phyloP scores from a whole-genome alignment of 306 rosid genomes.

The Boehmeria nivea region DNA sequence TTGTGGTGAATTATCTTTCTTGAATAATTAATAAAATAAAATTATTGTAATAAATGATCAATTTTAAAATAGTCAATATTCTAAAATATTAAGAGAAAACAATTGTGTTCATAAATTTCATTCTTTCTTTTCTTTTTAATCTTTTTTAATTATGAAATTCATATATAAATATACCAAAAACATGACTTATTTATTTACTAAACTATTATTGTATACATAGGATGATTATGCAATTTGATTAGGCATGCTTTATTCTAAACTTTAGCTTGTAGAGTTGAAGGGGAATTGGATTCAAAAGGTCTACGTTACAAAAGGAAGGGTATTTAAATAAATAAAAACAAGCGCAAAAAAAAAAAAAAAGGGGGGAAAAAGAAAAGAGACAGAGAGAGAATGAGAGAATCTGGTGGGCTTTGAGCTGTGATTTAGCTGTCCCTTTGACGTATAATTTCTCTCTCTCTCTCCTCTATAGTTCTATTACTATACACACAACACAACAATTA shows the following conservation, averaged over 20 bases:
- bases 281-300: slow-evolving; percentile 16
- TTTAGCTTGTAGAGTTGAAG: slow-evolving; percentile 13
- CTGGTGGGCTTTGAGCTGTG: slow-evolving; percentile 93
- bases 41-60: too few species aligned
- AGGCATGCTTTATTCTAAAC: slow-evolving; percentile 25
- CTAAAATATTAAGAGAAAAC: too few species aligned
- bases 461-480: too few species aligned
- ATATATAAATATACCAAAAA: too few species aligned
- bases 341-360: not conserved
- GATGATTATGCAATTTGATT: not conserved
- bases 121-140: not conserved
- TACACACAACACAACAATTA: too few species aligned
- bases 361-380: not conserved
- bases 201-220: too few species aligned
- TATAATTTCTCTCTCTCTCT: slow-evolving; percentile 33
- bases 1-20: too few species aligned
- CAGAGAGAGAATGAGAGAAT: slow-evolving; percentile 22
- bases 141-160: too few species aligned
- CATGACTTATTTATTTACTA: not conserved
- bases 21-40: too few species aligned
- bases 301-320: not conserved
- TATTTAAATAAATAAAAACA: not conserved
- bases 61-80: too few species aligned
- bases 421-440: slow-evolving; percentile 72
- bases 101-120: too few species aligned